A percentile compares a stretch with the other conserved stretches of the same genome.
Conservation (phyloP, 352 stramenopile species). For the Pythium dissotocum region DNA sequence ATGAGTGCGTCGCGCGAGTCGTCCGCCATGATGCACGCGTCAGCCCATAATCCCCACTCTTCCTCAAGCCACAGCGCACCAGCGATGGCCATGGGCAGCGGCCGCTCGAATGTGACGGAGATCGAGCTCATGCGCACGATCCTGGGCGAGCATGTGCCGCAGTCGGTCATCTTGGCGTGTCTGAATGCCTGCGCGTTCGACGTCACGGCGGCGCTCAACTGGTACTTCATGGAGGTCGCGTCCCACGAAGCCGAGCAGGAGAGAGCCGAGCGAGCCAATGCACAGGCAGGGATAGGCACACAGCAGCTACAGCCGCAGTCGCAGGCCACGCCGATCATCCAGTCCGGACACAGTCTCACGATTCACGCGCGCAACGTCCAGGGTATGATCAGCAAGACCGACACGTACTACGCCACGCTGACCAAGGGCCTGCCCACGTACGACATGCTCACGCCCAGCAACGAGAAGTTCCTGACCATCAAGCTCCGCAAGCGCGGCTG, state of each 20-base stretch:
- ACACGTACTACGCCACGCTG: slow-evolving; percentile 82
- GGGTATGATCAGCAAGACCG: slow-evolving; percentile 87
- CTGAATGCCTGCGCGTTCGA: slow-evolving; percentile 83
- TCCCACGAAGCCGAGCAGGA: slow-evolving; percentile 36
- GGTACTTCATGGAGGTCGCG: slow-evolving; percentile 85
- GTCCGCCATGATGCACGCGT: background rate
- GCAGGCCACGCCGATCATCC: slow-evolving; percentile 44
- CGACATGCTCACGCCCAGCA: slow-evolving; percentile 82
- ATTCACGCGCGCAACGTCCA: slow-evolving; percentile 63
- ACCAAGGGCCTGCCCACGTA: slow-evolving; percentile 69
- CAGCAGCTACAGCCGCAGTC: slow-evolving; percentile 12
- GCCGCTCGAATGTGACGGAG: slow-evolving; percentile 54
- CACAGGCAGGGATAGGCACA: background rate
- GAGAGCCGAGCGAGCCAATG: slow-evolving; percentile 3
- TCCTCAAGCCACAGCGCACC: background rate
- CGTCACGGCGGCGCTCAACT: slow-evolving; percentile 84
- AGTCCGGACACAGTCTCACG: slow-evolving; percentile 74
- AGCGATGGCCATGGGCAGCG: slow-evolving; percentile 7
- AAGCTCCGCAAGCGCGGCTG: slow-evolving; percentile 77
- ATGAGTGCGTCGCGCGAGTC: slow-evolving; percentile 23
- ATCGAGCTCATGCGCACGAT: slow-evolving; percentile 89
- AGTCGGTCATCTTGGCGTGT: slow-evolving; percentile 83
- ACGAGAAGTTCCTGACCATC: slow-evolving; percentile 84
- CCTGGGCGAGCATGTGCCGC: slow-evolving; percentile 81
- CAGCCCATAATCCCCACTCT: background rate